Evolutionary conservation across 495 filamentous ascomycete genomes (phyloP).

Genomic region (Aspergillus panamensis): DNA sequence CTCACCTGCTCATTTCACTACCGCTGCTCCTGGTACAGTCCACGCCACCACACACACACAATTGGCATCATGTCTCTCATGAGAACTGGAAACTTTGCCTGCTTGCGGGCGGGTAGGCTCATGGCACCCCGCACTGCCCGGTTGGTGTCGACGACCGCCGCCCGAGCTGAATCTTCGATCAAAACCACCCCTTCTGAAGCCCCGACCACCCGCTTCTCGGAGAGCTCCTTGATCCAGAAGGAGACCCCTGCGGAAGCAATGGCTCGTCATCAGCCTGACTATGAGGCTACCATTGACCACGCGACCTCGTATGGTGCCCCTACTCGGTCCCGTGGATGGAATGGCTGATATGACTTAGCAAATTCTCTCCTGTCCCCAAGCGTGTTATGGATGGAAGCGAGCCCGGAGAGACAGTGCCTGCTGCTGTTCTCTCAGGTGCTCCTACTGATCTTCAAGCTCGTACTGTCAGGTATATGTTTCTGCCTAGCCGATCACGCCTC

Average conservation of each 20-base stretch:
- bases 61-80: constrained; percentile 43
- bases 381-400: constrained; percentile 88
- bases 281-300: constrained; percentile 71
- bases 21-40: constrained; percentile 21
- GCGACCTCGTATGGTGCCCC: constrained; percentile 66
- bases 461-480: constrained; percentile 71
- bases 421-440: constrained; percentile 85
- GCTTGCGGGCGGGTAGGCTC: constrained; percentile 36
- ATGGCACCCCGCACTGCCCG: constrained; percentile 36
- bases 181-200: constrained; percentile 43
- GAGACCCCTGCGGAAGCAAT: constrained; percentile 50
- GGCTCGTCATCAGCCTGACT: constrained; percentile 71
- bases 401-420: constrained; percentile 67
- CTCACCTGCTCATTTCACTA: constrained; percentile 29
- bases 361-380: constrained; percentile 86
- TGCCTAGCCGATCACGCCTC: neutral
- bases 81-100: constrained; percentile 39
- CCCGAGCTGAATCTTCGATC: constrained; percentile 25
- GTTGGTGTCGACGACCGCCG: constrained; percentile 31
- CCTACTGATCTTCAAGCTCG: constrained; percentile 90
- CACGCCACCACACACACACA: constrained; percentile 21
- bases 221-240: constrained; percentile 50
- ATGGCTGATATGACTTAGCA: constrained; percentile 47
- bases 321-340: constrained; percentile 5
- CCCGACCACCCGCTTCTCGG: constrained; percentile 33